Conservation (phyloP, 1,139 yeast species). For the Saccharomyces hybrid region DNA sequence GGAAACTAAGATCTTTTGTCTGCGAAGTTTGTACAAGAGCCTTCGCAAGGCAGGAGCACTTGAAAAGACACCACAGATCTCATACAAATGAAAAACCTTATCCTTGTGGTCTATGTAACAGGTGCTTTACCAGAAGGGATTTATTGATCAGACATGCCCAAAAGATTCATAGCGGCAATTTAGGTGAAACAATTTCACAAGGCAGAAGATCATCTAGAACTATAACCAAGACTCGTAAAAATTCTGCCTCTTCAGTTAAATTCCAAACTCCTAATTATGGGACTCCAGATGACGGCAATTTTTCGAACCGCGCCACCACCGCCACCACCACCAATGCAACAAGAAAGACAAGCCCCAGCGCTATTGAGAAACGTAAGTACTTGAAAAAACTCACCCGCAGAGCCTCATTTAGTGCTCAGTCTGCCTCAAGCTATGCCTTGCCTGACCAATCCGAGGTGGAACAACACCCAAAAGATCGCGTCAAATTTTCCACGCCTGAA, state of each 20-base stretch:
- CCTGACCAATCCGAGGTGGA: constrained; percentile 9
- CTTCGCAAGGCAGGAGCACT: constrained; percentile 71
- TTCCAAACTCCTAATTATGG: not conserved
- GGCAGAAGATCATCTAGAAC: constrained; percentile 15
- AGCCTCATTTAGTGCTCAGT: constrained; percentile 71
- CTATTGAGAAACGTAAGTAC: not conserved
- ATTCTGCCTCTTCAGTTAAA: not conserved
- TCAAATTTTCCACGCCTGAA: constrained; percentile 59
- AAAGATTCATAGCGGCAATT: constrained; percentile 51
- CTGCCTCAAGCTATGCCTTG: constrained; percentile 60
- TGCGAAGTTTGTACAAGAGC: constrained; percentile 69
- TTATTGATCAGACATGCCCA: constrained; percentile 68
- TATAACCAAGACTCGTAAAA: not conserved
- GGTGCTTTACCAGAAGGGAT: constrained; percentile 67
- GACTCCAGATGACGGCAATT: not conserved
- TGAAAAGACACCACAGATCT: constrained; percentile 66
- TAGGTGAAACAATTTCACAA: constrained; percentile 20
- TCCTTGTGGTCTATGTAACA: constrained; percentile 67
- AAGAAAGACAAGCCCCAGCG: constrained; percentile 1
- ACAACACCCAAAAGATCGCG: constrained; percentile 27
- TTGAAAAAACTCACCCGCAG: constrained; percentile 35
- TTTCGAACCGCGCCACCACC: not conserved
- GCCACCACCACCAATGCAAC: not conserved
- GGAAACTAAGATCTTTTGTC: constrained; percentile 67
- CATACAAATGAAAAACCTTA: constrained; percentile 84